phyloP scores from a whole-genome alignment of 371 early-diverging fungal species.

The Scutellospora calospora region DNA sequence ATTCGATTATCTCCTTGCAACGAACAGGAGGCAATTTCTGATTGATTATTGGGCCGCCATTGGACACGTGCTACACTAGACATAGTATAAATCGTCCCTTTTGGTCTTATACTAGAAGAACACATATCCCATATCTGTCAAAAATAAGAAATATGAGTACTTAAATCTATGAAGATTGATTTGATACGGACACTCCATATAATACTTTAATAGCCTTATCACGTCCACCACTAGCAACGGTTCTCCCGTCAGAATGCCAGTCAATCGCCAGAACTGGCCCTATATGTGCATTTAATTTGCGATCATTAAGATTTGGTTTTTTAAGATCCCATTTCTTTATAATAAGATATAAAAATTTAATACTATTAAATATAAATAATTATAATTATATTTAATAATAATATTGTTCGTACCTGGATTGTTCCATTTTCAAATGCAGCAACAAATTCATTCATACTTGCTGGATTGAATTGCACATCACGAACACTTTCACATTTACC shows the following conservation, averaged over 20 bases:
- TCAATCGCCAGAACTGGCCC: constrained; percentile 84
- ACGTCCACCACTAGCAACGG: constrained; percentile 84
- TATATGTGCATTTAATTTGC: constrained; percentile 79
- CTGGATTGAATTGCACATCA: constrained; percentile 86
- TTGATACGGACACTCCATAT: not conserved
- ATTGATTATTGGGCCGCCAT: constrained; percentile 79
- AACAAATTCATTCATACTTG: constrained; percentile 69
- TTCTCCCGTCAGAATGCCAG: constrained; percentile 81
- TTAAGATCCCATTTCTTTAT: constrained; percentile 84
- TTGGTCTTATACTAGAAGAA: constrained; percentile 70
- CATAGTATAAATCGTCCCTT: constrained; percentile 75
- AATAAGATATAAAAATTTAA: not conserved
- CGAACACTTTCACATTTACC: constrained; percentile 86
- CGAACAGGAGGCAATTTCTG: constrained; percentile 81
- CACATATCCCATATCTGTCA: constrained; percentile 82
- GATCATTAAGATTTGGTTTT: constrained; percentile 68
- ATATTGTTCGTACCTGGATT: constrained; percentile 64
- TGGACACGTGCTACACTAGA: constrained; percentile 76
- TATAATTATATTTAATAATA: not conserved
- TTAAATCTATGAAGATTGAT: not conserved
- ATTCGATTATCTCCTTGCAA: constrained; percentile 73
- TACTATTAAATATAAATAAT: too few relatives aligned
- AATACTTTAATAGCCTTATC: constrained; percentile 84
- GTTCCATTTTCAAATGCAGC: constrained; percentile 91
- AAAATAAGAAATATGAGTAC: not conserved